Percentiles rank a stretch among this genome's conserved stretches.
These are phyloP conservation scores for Trichophaea hybrida DNA, from an alignment of 2,329 filamentous ascomycete species.

Conservation along the genomic window DNA sequence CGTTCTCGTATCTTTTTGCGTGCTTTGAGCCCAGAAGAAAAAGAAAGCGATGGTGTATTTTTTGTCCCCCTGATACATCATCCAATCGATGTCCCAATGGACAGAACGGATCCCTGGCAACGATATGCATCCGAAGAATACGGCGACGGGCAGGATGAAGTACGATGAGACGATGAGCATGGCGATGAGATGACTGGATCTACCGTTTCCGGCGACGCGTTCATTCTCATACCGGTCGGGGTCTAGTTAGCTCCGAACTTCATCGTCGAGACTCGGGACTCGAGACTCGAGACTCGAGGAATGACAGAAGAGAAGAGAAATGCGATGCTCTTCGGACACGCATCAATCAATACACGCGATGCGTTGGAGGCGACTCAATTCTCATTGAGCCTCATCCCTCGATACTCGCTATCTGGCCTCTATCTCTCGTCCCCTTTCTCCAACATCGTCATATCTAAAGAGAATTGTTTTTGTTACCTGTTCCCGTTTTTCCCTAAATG, in stretches of 20 bases:
- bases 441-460: no score
- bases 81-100: not conserved
- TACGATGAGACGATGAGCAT: not conserved
- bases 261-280: not conserved
- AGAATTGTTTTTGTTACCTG: no score
- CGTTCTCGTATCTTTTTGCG: constrained; percentile 1
- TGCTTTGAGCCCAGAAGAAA: not conserved
- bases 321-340: not conserved
- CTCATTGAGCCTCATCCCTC: no score
- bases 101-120: not conserved
- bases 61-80: constrained; percentile 1
- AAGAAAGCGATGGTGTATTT: not conserved
- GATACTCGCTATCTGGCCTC: not conserved
- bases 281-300: not conserved
- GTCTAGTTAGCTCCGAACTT: not conserved
- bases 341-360: no score
- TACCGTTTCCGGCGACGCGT: not conserved
- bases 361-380: no score
- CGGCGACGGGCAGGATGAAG: not conserved
- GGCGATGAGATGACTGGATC: not conserved
- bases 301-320: not conserved
- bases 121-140: not conserved
- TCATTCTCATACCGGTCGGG: not conserved
- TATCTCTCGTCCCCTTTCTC: not conserved
- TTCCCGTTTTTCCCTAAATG: no score